phyloP scores from a whole-genome alignment of 805 yeast species.

The Ogataea nitratoaversa region DNA sequence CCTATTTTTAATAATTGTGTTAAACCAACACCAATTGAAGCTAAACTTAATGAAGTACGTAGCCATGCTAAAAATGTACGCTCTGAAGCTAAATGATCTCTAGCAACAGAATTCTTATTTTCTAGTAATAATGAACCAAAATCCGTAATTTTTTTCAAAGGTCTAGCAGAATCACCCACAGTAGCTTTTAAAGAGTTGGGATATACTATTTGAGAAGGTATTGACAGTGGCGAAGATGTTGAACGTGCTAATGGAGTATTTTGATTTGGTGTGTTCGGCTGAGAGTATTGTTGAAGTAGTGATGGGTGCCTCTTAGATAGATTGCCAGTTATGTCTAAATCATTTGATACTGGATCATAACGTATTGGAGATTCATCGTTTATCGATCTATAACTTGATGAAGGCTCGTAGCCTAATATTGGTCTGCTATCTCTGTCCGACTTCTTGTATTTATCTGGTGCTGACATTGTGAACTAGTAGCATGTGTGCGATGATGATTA shows the following conservation, averaged over 20 bases:
- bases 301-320: background rate
- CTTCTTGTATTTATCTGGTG: background rate
- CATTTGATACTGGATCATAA: background rate
- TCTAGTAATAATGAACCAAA: conserved; percentile 39
- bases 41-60: conserved; percentile 53
- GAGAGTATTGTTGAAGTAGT: background rate
- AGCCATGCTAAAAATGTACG: conserved; percentile 64
- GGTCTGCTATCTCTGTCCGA: background rate
- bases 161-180: conserved; percentile 3
- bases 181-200: conserved; percentile 3
- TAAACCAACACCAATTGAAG: conserved; percentile 57
- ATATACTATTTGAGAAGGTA: background rate
- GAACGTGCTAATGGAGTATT: background rate
- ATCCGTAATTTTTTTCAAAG: conserved; percentile 21
- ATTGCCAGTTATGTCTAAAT: background rate
- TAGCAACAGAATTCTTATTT: conserved; percentile 55
- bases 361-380: background rate
- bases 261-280: background rate
- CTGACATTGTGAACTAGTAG: background rate
- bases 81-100: conserved; percentile 65
- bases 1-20: conserved; percentile 52
- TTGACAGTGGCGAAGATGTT: background rate
- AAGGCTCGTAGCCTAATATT: background rate
- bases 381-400: background rate
- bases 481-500: too few relatives aligned